Percentiles rank a stretch among this genome's conserved stretches.
These are phyloP conservation scores for Boletus reticulatus DNA, from an alignment of 768 basidiomycete genomes.

Conservation along the genomic window DNA sequence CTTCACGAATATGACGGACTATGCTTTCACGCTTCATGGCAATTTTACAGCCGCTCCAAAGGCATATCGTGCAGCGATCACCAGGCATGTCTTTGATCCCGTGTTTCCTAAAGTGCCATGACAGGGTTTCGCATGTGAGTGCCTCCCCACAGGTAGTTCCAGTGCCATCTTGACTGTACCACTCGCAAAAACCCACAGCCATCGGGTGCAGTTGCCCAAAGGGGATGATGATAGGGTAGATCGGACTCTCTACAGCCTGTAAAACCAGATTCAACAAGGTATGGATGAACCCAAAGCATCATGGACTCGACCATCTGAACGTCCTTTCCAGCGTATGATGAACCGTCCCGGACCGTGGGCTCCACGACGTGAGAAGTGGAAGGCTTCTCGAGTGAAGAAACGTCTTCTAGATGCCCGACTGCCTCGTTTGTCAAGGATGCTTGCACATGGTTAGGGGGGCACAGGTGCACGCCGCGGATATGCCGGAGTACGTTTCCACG, in stretches of 20 bases:
- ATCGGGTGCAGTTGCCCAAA: not conserved
- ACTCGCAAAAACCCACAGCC: not conserved
- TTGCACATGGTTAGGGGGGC: too few relatives aligned
- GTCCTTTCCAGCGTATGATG: not conserved
- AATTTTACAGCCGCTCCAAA: constrained; percentile 10
- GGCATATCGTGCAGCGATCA: not conserved
- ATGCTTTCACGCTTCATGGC: constrained; percentile 27
- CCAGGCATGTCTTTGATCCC: constrained; percentile 9
- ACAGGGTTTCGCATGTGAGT: not conserved
- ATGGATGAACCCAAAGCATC: not conserved
- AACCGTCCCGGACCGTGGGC: not conserved
- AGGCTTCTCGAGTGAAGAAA: not conserved
- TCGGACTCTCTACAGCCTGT: not conserved
- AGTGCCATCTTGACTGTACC: not conserved
- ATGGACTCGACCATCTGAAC: not conserved
- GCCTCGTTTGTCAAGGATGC: too few relatives aligned
- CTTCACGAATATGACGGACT: constrained; percentile 13
- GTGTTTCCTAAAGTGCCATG: constrained; percentile 14
- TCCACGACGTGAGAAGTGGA: not conserved
- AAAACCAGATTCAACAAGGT: not conserved
- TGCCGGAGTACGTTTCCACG: too few relatives aligned
- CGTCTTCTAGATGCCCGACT: not conserved
- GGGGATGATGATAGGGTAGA: too few relatives aligned
- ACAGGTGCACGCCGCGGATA: too few relatives aligned
- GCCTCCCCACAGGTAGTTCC: not conserved